Evolutionary conservation across 2,329 filamentous ascomycete species (phyloP), one percentile per base, ranked within the genome.

Genomic region (Ceratocystis lukuohia): DNA sequence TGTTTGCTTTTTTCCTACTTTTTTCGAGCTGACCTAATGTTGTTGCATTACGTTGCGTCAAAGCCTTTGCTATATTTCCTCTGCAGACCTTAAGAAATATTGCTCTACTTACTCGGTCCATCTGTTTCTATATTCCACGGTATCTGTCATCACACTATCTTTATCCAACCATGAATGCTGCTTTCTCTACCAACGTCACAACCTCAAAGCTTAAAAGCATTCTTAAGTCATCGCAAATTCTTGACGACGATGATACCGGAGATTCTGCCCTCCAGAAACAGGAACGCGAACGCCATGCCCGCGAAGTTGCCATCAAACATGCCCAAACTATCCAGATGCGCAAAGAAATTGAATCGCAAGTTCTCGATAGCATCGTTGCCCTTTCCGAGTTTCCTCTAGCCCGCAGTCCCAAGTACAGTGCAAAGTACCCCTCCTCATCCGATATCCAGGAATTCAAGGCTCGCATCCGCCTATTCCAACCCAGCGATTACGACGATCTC

Each of bases 401-500:
- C 41, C 74, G 74, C 57, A 67, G 69, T 10, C 67, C 75, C 8
- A 59, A 69, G 4, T 69, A 76, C 68, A 74, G 74, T 15, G 74
- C 88, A 7, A 76, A 82, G 1, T 76, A 74, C 74, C 74, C 81
- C 69, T 79, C 84, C 5, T 72, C 80, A 0, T 74, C 80, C 41
- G 91, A 96, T 73, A 80, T 80, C 1, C 74, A 76, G 48, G 77
- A 78, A 65, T 91, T 97, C 76, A 85, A 86, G 71, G 73, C 78
- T 2, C 81, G 84, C 45, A 77, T 97, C 28, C 77, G 81, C 8
- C 80, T 84, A 56, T 97, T 96, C 76, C 89, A 93, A 73, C 90
- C 92, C 0, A 81, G 83, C 65, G 93, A 99, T 77, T 96, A 95
- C 77, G 91, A 96, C 73, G 88, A 89, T 70, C 79, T 97, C 62